Evolutionary conservation across 2,329 filamentous ascomycete genomes (phyloP).

Genomic region (Aspergillaceae sp.): DNA sequence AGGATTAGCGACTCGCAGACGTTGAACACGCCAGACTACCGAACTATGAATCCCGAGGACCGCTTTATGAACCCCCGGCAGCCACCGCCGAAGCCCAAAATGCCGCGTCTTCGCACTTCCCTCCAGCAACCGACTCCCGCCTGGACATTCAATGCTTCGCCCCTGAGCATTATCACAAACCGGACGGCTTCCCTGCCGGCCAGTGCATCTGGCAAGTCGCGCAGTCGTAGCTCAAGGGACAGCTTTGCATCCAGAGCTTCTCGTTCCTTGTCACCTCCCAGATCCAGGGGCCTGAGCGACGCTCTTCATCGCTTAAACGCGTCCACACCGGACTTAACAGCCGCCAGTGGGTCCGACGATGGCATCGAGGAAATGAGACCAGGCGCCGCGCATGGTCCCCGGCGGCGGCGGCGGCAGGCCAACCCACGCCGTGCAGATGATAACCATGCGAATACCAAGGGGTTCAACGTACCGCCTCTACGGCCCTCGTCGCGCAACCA

Average conservation of each 20-base stretch:
- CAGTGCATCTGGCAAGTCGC: conserved; percentile 14
- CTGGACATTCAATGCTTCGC: conserved; percentile 20
- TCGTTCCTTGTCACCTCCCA: conserved; percentile 30
- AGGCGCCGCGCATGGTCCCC: neutral
- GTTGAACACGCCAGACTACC: conserved; percentile 45
- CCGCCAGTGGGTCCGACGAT: conserved; percentile 4
- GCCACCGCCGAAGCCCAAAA: conserved; percentile 42
- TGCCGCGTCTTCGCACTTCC: conserved; percentile 39
- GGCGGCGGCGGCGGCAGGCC: neutral
- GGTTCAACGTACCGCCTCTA: conserved; percentile 4
- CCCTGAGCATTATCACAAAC: conserved; percentile 17
- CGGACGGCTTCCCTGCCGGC: conserved; percentile 29
- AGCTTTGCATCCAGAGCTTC: conserved; percentile 18
- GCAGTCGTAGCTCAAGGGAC: conserved; percentile 10
- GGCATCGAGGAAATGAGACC: conserved; percentile 1
- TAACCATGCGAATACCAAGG: neutral
- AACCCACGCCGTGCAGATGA: too few species aligned
- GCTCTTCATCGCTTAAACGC: conserved; percentile 29
- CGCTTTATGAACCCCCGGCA: conserved; percentile 64
- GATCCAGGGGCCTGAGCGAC: conserved; percentile 28
- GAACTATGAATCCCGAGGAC: conserved; percentile 69
- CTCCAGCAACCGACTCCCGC: conserved; percentile 16
- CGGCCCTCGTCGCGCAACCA: conserved; percentile 8
- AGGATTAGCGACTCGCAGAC: conserved; percentile 50
- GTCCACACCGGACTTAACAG: conserved; percentile 12